Percentiles rank a stretch among this genome's conserved stretches.
These are phyloP conservation scores for Botrytis paeoniae DNA, from an alignment of 2,329 filamentous ascomycete species.

Conservation along the genomic window DNA sequence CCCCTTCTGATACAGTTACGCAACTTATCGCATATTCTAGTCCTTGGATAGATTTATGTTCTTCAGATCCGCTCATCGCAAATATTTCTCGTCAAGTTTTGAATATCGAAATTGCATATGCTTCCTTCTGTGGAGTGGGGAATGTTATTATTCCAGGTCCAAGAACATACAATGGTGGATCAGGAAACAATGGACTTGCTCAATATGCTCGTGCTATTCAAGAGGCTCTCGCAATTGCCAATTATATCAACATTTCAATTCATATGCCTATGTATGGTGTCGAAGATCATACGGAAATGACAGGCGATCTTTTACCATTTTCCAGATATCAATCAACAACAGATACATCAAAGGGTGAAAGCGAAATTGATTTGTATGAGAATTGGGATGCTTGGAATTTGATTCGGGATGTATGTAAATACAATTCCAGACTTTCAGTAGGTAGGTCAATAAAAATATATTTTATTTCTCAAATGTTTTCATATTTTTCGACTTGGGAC, in stretches of 20 bases:
- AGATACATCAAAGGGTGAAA: conserved; percentile 40
- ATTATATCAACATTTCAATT: conserved; percentile 75
- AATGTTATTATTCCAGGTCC: conserved; percentile 83
- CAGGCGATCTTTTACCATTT: conserved; percentile 35
- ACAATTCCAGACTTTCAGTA: conserved; percentile 75
- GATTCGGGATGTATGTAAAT: conserved; percentile 81
- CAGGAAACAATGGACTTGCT: conserved; percentile 51
- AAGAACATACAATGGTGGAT: conserved; percentile 54
- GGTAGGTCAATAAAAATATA: conserved; percentile 57
- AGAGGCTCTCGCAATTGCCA: conserved; percentile 71
- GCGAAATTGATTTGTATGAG: conserved; percentile 66
- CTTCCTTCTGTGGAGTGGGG: conserved; percentile 87
- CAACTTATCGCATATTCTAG: conserved; percentile 79
- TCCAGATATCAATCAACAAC: conserved; percentile 37
- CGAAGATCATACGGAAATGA: conserved; percentile 47
- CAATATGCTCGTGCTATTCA: conserved; percentile 83
- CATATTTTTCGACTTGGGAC: not conserved
- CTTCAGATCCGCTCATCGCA: conserved; percentile 75
- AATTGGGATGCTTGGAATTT: conserved; percentile 94
- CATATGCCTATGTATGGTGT: conserved; percentile 82
- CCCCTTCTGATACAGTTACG: conserved; percentile 64
- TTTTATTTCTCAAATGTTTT: conserved; percentile 18
- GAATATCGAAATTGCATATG: conserved; percentile 88
- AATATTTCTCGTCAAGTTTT: conserved; percentile 87
- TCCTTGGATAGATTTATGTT: conserved; percentile 88